Conservation (phyloP, 306 rosid species). For the Citrullus amarus region DNA sequence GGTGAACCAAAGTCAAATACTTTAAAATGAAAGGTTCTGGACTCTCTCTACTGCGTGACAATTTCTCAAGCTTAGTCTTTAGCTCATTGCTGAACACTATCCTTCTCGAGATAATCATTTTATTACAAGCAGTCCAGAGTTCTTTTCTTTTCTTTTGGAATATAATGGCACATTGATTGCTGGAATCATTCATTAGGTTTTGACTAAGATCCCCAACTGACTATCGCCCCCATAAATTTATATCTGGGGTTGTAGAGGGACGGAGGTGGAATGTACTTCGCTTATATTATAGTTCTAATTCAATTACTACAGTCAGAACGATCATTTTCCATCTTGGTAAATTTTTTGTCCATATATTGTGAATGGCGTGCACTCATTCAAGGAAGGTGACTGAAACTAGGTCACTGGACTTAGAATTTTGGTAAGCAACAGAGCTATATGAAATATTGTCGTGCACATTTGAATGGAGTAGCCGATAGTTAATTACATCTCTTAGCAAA, state of each 20-base stretch:
- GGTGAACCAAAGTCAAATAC: background rate
- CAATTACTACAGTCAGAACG: background rate
- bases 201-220: background rate
- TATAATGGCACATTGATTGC: background rate
- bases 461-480: background rate
- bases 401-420: background rate
- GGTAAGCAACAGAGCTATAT: background rate
- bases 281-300: background rate
- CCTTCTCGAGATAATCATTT: background rate
- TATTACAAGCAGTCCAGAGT: background rate
- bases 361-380: background rate
- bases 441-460: background rate
- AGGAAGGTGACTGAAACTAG: background rate
- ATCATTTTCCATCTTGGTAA: background rate
- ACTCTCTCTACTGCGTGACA: background rate
- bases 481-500: background rate
- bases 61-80: background rate
- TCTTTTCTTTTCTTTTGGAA: background rate
- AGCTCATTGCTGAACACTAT: background rate
- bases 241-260: background rate
- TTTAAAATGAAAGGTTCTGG: background rate
- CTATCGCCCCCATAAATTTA: background rate
- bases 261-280: background rate
- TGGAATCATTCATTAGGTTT: background rate
- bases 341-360: background rate